Base-by-base conservation (phyloP, 176 grass and related monocot species). In the Ensete ventricosum region DNA sequence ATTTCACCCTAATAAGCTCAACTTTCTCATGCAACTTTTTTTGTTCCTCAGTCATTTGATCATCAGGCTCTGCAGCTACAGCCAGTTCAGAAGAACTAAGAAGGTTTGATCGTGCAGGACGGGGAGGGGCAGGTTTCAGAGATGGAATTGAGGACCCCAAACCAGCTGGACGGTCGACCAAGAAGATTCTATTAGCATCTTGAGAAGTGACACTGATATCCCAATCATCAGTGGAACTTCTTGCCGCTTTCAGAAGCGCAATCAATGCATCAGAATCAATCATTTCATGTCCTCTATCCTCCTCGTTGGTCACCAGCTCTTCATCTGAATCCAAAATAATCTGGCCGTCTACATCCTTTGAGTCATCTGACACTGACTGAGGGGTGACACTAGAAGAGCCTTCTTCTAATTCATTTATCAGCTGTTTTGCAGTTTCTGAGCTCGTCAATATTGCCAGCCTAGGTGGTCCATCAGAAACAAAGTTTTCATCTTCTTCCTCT, bases 11-110 rank as follows among this genome's bases (percentile, higher is more conserved):
- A 43, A 99, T 86, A 59, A 83, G 81, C 71, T 99, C 86, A 78
- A 99, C 90, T 78, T 93, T 91, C 16, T 99, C 91, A 19, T 91
- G 91, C 67, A 99, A 76, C 34, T 81, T 88, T 78, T 83, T 91
- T 74, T 99, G 86, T 73, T 94, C 91, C 83, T 89, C 82, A 8
- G 75, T 85, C 91, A 91, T 84, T 22, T 89, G 87, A 27, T 87
- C 81, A 71, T 78, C 78, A 78, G 85, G 85, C 10, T 91, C 80
- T 69, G 79, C 75, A 60, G 75, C 64, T 72, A 86, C 75, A 55
- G 85, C 76, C 51, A 87, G 71, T 50, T 93, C 88, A 14, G 81
- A 74, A 1, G 84, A 55, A 50, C 9, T 77, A 57, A 95, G 83
- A 55, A 79, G 58, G 64, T 85, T 93, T 53, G 85, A 74, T 8